Conservation (phyloP, 441 rosid species). For the Breynia disticha region DNA sequence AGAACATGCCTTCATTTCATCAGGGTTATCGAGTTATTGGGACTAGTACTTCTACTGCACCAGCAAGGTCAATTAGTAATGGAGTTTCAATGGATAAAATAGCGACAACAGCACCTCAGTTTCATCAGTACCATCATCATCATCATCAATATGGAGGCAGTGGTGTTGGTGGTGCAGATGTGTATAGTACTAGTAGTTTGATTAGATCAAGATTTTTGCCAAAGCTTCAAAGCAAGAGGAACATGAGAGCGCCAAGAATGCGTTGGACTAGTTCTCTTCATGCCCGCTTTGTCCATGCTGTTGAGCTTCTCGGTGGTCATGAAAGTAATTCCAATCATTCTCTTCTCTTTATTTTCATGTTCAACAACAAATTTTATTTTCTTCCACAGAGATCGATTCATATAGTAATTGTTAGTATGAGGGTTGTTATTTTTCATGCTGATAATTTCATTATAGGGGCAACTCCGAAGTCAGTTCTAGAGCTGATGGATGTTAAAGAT, state of each 20-base stretch:
- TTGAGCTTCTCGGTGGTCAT: conserved; percentile 82
- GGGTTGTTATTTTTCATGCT: neutral
- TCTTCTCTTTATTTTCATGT: neutral
- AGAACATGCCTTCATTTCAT: neutral
- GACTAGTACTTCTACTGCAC: conserved; percentile 14
- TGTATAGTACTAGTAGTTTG: conserved; percentile 26
- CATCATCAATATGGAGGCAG: conserved; percentile 5
- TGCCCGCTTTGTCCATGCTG: conserved; percentile 76
- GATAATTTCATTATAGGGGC: conserved; percentile 41
- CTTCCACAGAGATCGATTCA: neutral
- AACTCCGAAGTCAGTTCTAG: conserved; percentile 82
- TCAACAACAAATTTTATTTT: neutral
- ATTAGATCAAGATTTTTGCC: conserved; percentile 65
- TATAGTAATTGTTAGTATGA: too few species aligned
- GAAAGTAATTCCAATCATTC: conserved; percentile 21
- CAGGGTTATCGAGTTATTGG: conserved; percentile 15
- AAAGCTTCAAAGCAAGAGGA: conserved; percentile 47
- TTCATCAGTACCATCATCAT: conserved; percentile 7
- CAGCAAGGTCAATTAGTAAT: conserved; percentile 9
- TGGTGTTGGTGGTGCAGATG: conserved; percentile 25
- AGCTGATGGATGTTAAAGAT: conserved; percentile 82
- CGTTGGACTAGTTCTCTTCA: conserved; percentile 84
- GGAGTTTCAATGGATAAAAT: conserved; percentile 28
- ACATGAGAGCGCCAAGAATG: conserved; percentile 89
- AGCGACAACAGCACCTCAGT: conserved; percentile 13